Conservation (phyloP, 805 yeast species). For the Blastobotrys peoriensis region DNA sequence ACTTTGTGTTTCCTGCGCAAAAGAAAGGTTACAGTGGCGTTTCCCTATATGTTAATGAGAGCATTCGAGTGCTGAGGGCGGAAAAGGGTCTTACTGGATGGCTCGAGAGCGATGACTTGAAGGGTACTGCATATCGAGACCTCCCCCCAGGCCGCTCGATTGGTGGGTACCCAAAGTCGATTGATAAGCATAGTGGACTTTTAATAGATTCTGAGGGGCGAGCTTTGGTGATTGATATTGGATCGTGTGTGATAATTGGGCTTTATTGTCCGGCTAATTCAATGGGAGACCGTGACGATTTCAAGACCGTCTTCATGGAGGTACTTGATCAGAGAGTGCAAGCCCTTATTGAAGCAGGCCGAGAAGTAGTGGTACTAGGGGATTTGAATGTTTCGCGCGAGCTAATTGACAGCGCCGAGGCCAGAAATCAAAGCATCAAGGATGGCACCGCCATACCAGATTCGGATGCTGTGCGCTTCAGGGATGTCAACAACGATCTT, state of each 20-base stretch:
- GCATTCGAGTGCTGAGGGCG: slow-evolving; percentile 55
- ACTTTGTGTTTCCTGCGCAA: slow-evolving; percentile 57
- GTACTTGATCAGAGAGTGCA: slow-evolving; percentile 57
- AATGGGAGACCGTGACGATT: slow-evolving; percentile 45
- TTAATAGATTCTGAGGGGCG: slow-evolving; percentile 81
- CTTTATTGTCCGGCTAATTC: slow-evolving; percentile 93
- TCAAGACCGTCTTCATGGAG: slow-evolving; percentile 51
- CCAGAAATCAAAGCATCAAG: slow-evolving; percentile 41
- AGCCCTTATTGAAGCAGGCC: slow-evolving; percentile 50
- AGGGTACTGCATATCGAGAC: slow-evolving; percentile 25
- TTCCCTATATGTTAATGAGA: slow-evolving; percentile 54
- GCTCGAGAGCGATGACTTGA: slow-evolving; percentile 24
- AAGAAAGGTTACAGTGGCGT: slow-evolving; percentile 92
- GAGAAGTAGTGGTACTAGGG: slow-evolving; percentile 75
- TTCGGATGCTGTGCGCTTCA: slow-evolving; percentile 28
- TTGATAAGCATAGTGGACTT: slow-evolving; percentile 35
- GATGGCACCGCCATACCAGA: slow-evolving; percentile 12
- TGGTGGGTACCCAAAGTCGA: slow-evolving; percentile 61
- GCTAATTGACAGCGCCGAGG: slow-evolving; percentile 76
- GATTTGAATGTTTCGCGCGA: slow-evolving; percentile 82
- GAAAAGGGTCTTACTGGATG: slow-evolving; percentile 91
- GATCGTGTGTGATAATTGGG: slow-evolving; percentile 40
- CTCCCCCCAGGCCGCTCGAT: slow-evolving; percentile 36
- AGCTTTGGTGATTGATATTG: slow-evolving; percentile 65
- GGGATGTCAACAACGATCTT: slow-evolving; percentile 29